Evolutionary conservation across 2,329 filamentous ascomycete genomes (phyloP), one percentile per base, ranked within the genome.

Genomic region (Botryosphaeria dothidea): DNA sequence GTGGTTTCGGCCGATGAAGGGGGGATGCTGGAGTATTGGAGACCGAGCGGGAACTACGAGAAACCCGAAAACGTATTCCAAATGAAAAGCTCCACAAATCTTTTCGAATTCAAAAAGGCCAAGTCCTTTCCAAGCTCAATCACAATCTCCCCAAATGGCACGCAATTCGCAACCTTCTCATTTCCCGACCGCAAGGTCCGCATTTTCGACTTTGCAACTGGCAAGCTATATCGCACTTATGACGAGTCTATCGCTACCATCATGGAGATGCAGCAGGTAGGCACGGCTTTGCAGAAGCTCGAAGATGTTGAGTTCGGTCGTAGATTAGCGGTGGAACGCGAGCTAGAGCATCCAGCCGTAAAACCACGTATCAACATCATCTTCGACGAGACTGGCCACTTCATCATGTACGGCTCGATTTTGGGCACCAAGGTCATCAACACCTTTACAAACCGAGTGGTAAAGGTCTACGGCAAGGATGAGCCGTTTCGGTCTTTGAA

Each of bases 1-100:
- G 93, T 96, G 1, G 81, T 98, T 6, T 98, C 95, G 1, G 89
- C 89, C 0, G 96, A 99, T 69, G 89, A 94, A 70, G 87, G 87
- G 62, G 94, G 95, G 25, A 98, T 98, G 94, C 76, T 99, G 9
- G 95, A 99, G 77, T 99, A 99, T 79, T 99, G 95, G 95, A 86
- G 87, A 65, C 93, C 95, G 0, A 86, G 86, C 67, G 88, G 87
- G 1, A 88, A 83, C 43, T 97, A 92, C 75, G 92, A 96, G 72
- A 97, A 98, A 77, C 95, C 95, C 0, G 89, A 93, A 70, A 92
- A 88, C 61, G 93, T 99, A 19, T 99, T 96, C 75, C 86, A 92
- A 69, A 92, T 93, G 80, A 99, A 99, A 80, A 96, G 92, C 74
- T 90, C 91, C 1, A 99, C 95, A 2, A 95, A 92, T 72, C 84